These are phyloP conservation scores for Geotrichum europaeum DNA, from an alignment of 1,139 yeast species.

Conservation along the genomic window DNA sequence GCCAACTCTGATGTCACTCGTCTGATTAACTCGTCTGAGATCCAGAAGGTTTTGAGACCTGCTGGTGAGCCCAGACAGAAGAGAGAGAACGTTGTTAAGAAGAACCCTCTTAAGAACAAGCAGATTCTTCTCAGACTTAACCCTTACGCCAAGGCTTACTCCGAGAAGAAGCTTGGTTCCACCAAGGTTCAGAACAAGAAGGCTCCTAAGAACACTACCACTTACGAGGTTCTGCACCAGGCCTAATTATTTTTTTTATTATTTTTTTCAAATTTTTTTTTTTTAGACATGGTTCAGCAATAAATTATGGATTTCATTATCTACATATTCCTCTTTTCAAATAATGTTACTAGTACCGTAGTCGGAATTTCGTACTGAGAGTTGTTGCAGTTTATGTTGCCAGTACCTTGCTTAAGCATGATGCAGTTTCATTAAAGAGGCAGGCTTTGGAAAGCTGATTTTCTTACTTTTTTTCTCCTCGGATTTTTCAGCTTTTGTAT, in stretches of 20 bases:
- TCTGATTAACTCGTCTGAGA: conserved; percentile 98
- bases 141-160: conserved; percentile 98
- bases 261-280: conserved; percentile 45
- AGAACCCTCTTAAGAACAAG: conserved; percentile 99
- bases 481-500: neutral
- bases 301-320: neutral
- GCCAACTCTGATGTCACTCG: conserved; percentile 95
- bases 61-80: conserved; percentile 92
- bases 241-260: conserved; percentile 6
- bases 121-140: conserved; percentile 95
- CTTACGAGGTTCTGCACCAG: conserved; percentile 18
- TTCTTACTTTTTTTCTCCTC: neutral
- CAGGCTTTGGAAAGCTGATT: neutral
- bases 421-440: neutral
- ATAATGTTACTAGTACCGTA: neutral
- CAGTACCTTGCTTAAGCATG: neutral
- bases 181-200: conserved; percentile 57
- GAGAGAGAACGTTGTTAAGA: conserved; percentile 95
- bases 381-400: neutral
- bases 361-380: neutral
- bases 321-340: neutral
- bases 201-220: conserved; percentile 17
- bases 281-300: no score
- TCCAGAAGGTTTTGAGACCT: conserved; percentile 95
- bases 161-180: conserved; percentile 87